Evolutionary conservation across 192 early-diverging fungal species (phyloP).

Genomic region (Coemansia sp.): DNA sequence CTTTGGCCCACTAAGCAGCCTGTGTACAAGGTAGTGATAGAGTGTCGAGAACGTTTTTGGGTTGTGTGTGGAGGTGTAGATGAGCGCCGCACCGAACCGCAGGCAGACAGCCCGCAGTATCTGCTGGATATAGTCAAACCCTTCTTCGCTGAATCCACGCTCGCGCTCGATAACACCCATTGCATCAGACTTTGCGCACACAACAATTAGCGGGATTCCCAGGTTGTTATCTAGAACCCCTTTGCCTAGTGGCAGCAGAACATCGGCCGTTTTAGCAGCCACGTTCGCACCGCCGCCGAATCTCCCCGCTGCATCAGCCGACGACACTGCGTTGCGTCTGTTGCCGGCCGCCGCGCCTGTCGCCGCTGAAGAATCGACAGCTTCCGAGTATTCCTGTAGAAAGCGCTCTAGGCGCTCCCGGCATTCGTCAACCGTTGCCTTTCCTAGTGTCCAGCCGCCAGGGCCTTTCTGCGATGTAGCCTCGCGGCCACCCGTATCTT

Average conservation of each 20-base stretch:
- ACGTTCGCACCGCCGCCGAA: conserved; percentile 2
- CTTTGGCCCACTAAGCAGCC: conserved; percentile 52
- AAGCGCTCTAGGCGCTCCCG: conserved; percentile 67
- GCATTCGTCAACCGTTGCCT: conserved; percentile 68
- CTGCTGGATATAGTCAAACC: conserved; percentile 96
- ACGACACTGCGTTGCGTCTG: conserved; percentile 7
- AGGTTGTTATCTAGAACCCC: conserved; percentile 85
- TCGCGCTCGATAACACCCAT: conserved; percentile 76
- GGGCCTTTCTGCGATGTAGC: conserved; percentile 36
- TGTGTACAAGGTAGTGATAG: conserved; percentile 79
- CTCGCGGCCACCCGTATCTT: conserved; percentile 36
- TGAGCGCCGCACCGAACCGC: conserved; percentile 84
- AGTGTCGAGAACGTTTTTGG: conserved; percentile 74
- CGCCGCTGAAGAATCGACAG: conserved; percentile 21
- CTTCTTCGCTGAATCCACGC: conserved; percentile 82
- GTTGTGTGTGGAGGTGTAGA: conserved; percentile 82
- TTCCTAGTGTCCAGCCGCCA: conserved; percentile 64
- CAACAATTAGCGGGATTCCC: conserved; percentile 85
- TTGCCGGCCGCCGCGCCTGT: conserved; percentile 38
- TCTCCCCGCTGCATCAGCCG: neutral
- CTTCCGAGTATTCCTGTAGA: conserved; percentile 70
- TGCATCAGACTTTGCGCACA: conserved; percentile 80
- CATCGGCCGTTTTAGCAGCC: conserved; percentile 25
- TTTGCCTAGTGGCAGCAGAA: conserved; percentile 68
- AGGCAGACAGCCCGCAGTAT: conserved; percentile 84